Percentiles rank a stretch among this genome's conserved stretches.
Conservation (phyloP, 805 yeast species). For the Yamadazyma kitorensis region DNA sequence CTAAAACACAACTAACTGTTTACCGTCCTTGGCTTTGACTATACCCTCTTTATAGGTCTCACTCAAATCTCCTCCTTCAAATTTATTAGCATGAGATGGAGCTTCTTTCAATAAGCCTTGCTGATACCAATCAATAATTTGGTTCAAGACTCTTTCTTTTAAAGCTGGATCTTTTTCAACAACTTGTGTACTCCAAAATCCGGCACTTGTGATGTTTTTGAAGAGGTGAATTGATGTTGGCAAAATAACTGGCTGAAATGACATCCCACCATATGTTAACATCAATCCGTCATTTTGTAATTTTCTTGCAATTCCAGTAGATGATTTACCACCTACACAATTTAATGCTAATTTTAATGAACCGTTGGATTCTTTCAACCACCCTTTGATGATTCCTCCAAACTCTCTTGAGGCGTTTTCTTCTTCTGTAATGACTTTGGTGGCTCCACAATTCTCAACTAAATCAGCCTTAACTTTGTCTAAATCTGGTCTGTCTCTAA, state of each 20-base stretch:
- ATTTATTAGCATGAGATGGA: conserved; percentile 29
- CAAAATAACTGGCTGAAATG: conserved; percentile 87
- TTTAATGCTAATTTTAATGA: conserved; percentile 78
- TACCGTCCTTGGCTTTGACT: conserved; percentile 33
- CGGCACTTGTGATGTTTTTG: conserved; percentile 80
- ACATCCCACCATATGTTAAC: conserved; percentile 97
- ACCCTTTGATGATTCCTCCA: conserved; percentile 53
- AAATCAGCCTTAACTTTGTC: conserved; percentile 56
- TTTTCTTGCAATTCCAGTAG: conserved; percentile 80
- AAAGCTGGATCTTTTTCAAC: conserved; percentile 33
- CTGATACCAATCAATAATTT: conserved; percentile 42
- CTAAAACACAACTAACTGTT: conserved; percentile 23
- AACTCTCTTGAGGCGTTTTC: conserved; percentile 71
- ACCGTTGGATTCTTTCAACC: conserved; percentile 48
- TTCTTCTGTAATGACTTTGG: conserved; percentile 85
- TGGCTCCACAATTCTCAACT: conserved; percentile 66
- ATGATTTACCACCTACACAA: conserved; percentile 89
- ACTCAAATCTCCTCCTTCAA: conserved; percentile 23
- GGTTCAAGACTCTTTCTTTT: conserved; percentile 33
- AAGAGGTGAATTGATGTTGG: conserved; percentile 90
- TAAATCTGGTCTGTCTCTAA: conserved; percentile 80
- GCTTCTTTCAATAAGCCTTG: conserved; percentile 36
- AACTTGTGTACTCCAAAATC: conserved; percentile 85
- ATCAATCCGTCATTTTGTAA: conserved; percentile 69
- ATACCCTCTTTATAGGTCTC: conserved; percentile 29